Evolutionary conservation across 2,329 filamentous ascomycete genomes (phyloP).

Genomic region (Pseudogymnoascus sp.): DNA sequence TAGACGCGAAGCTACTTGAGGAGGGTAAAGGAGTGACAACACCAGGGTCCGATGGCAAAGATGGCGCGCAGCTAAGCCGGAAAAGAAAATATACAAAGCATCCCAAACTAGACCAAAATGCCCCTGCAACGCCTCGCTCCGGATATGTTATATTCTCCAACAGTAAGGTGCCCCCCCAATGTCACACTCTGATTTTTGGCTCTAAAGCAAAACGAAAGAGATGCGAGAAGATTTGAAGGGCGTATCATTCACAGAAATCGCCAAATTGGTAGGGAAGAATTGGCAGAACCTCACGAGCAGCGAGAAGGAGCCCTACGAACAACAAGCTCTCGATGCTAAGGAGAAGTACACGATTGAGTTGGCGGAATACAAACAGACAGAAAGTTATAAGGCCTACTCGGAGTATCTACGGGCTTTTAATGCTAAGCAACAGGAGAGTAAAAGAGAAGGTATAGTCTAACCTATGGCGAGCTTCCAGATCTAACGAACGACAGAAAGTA

Average conservation of each 20-base stretch:
- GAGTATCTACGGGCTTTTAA: conserved; percentile 25
- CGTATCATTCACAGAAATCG: conserved; percentile 71
- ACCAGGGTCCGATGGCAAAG: conserved; percentile 36
- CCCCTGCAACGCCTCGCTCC: conserved; percentile 71
- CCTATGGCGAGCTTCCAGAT: background rate
- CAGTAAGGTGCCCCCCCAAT: conserved; percentile 38
- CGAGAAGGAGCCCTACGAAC: conserved; percentile 63
- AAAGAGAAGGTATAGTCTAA: background rate
- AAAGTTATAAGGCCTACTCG: conserved; percentile 57
- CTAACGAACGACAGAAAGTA: background rate
- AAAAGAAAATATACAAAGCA: conserved; percentile 74
- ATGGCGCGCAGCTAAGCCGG: conserved; percentile 37
- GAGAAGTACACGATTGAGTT: conserved; percentile 65
- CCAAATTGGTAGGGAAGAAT: conserved; percentile 68
- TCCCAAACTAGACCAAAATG: conserved; percentile 73
- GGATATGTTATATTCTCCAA: conserved; percentile 87
- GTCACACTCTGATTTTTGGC: conserved; percentile 16
- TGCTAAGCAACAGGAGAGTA: background rate
- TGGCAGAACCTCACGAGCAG: conserved; percentile 61
- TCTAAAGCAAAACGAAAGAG: conserved; percentile 38
- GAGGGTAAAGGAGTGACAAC: conserved; percentile 44
- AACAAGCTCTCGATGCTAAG: conserved; percentile 58
- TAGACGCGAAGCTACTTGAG: conserved; percentile 50
- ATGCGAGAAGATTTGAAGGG: conserved; percentile 68
- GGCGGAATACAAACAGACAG: conserved; percentile 65